Evolutionary conservation across 208 protist species (phyloP), one percentile per base, ranked within the genome.

Genomic region (Acanthamoeba royreba): DNA sequence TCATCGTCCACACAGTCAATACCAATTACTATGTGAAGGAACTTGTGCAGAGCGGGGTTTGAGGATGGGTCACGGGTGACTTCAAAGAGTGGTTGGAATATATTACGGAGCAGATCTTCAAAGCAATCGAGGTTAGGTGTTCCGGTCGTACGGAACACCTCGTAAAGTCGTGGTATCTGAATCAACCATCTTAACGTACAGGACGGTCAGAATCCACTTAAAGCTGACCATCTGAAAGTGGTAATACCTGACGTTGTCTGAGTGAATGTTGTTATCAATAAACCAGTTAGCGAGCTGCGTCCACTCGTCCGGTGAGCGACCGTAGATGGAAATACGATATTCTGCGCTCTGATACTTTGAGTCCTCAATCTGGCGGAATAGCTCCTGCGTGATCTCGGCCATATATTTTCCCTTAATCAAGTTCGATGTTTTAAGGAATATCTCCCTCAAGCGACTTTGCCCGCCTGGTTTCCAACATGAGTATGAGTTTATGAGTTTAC

Each of bases 1-100:
- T 99, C 99, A 96, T 99, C 99, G 95, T 99, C 99, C 3, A 99
- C 99, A 47, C 97, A 98, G 97, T 99, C 99, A 95, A 99, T 99
- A 66, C 98, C 98, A 31, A 55, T 58, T 8, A 74, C 49, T 35
- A 77, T 22, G 4, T 49, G 38, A 7, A 92, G 58, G 49, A 92
- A 74, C 38, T 42, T 7, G 42, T 92, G 86, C 28, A 92, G 58
- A 3, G n/a, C 28, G 38, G 86, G 86, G 33, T 92, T 55, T 81
- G 98, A 97, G 1, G 93, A 94, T 4, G 99, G 99, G 96, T 99
- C 97, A 33, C 98, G 94, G 7, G 99, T 99, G 31, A 98, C 99
- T 88, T 99, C 98, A 96, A 99, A 99, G 5, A 99, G 97, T 4
- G 99, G 99, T 92, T 98, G 94, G 96, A 99, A 99, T 55, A 99